phyloP scores from a whole-genome alignment of 257 asterid genomes.

The Linderniella brevidens region DNA sequence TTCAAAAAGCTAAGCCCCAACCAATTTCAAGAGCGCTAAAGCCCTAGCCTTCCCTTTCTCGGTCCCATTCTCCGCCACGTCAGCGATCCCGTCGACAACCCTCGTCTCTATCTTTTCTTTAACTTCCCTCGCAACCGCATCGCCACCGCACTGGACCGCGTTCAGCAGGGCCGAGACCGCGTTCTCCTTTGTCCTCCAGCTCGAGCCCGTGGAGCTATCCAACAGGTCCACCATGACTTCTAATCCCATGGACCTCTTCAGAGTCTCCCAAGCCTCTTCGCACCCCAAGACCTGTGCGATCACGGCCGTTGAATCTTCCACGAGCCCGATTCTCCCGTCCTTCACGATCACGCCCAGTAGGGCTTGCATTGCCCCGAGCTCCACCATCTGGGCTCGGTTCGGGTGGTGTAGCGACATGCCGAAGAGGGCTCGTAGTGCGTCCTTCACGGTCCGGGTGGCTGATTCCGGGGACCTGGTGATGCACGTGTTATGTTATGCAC shows the following conservation, averaged over 20 bases:
- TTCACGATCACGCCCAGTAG: constrained; percentile 49
- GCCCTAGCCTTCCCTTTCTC: constrained; percentile 71
- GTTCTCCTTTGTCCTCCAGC: constrained; percentile 66
- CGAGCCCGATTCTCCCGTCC: constrained; percentile 55
- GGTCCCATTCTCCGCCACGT: constrained; percentile 51
- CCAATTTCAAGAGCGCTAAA: constrained; percentile 28
- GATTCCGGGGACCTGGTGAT: constrained; percentile 21
- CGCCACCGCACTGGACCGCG: constrained; percentile 62
- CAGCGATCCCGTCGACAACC: constrained; percentile 62
- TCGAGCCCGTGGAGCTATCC: constrained; percentile 69
- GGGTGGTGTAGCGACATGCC: constrained; percentile 55
- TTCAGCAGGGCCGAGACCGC: constrained; percentile 62
- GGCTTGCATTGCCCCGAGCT: constrained; percentile 67
- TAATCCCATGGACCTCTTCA: constrained; percentile 46
- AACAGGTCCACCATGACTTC: constrained; percentile 70
- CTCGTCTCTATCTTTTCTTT: constrained; percentile 35
- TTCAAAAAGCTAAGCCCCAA: constrained; percentile 15
- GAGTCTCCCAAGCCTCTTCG: constrained; percentile 74
- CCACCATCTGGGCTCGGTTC: constrained; percentile 65
- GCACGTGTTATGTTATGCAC: too few relatives aligned
- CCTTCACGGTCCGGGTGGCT: constrained; percentile 56
- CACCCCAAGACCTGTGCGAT: constrained; percentile 87
- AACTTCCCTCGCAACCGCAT: constrained; percentile 28
- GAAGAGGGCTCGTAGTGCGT: constrained; percentile 64
- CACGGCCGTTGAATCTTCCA: constrained; percentile 91